Evolutionary conservation across 805 yeast species (phyloP).

Genomic region (Candida insectorum): DNA sequence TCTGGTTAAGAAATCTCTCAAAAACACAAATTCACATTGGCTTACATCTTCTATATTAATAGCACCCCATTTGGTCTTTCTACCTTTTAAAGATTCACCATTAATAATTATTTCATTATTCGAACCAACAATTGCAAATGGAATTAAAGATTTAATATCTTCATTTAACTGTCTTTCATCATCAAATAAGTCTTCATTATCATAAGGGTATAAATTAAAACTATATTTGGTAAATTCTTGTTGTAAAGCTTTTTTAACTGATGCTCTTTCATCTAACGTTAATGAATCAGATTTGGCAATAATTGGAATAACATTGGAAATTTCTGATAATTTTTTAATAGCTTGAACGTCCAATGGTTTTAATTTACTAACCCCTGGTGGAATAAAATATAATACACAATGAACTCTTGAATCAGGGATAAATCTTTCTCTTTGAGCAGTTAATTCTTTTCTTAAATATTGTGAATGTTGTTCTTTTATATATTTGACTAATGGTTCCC

Average conservation of each 20-base stretch:
- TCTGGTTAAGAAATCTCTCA: conserved; percentile 91
- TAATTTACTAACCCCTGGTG: conserved; percentile 86
- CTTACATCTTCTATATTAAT: conserved; percentile 90
- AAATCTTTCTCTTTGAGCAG: conserved; percentile 84
- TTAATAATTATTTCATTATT: conserved; percentile 71
- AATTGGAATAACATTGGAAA: conserved; percentile 90
- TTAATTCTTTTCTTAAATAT: conserved; percentile 87
- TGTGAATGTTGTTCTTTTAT: conserved; percentile 93
- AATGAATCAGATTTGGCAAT: conserved; percentile 92
- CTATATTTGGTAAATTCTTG: conserved; percentile 70
- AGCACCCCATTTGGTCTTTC: conserved; percentile 92
- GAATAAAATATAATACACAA: conserved; percentile 85
- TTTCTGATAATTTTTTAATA: conserved; percentile 78
- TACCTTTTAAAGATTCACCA: conserved; percentile 82
- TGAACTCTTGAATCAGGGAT: conserved; percentile 90
- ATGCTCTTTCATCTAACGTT: conserved; percentile 78
- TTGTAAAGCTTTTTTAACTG: conserved; percentile 74
- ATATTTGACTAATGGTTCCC: conserved; percentile 94
- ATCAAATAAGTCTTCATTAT: conserved; percentile 61
- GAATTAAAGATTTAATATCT: conserved; percentile 71
- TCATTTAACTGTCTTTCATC: conserved; percentile 72
- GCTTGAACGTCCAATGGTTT: conserved; percentile 80
- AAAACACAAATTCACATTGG: conserved; percentile 93
- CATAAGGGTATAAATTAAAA: conserved; percentile 82
- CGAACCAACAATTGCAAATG: conserved; percentile 94